Percentiles rank a stretch among this genome's conserved stretches.
These are phyloP conservation scores for Klebsormidium nitens DNA, from an alignment of 139 green algal species.

Conservation along the genomic window DNA sequence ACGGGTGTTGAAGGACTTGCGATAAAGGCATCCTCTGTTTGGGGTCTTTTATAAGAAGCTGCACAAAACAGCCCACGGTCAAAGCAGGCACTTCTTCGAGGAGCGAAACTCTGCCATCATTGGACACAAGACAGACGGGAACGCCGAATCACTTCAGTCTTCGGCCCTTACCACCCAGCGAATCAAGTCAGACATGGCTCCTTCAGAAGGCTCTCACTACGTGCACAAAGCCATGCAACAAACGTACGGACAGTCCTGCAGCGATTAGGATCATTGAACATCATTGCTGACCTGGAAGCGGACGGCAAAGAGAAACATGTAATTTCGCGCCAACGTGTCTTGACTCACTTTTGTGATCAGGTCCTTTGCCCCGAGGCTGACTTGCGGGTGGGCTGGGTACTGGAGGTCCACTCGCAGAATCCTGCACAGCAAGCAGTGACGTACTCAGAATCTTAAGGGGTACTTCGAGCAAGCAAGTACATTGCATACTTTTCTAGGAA, in stretches of 20 bases:
- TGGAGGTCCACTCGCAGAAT: conserved; percentile 86
- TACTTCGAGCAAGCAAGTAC: not conserved
- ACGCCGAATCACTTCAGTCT: not conserved
- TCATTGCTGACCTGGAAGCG: not conserved
- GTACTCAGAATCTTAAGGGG: not conserved
- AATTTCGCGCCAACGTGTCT: not conserved
- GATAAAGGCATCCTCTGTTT: conserved; percentile 57
- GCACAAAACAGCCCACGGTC: conserved; percentile 33
- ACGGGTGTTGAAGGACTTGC: conserved; percentile 62
- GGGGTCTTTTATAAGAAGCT: conserved; percentile 75
- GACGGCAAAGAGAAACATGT: not conserved
- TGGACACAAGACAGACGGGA: not conserved
- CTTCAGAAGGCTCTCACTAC: not conserved
- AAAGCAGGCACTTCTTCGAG: not conserved
- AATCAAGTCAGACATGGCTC: conserved; percentile 13
- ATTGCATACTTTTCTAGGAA: too few species aligned
- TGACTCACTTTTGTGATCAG: conserved; percentile 60
- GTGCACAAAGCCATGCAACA: not conserved
- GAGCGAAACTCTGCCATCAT: not conserved
- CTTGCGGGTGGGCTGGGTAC: conserved; percentile 60
- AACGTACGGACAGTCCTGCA: not conserved
- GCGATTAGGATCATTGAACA: not conserved
- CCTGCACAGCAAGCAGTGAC: conserved; percentile 1
- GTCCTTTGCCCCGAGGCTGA: conserved; percentile 68
- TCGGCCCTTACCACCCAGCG: not conserved